phyloP scores from a whole-genome alignment of 805 yeast species.

The Candida multigemmis region DNA sequence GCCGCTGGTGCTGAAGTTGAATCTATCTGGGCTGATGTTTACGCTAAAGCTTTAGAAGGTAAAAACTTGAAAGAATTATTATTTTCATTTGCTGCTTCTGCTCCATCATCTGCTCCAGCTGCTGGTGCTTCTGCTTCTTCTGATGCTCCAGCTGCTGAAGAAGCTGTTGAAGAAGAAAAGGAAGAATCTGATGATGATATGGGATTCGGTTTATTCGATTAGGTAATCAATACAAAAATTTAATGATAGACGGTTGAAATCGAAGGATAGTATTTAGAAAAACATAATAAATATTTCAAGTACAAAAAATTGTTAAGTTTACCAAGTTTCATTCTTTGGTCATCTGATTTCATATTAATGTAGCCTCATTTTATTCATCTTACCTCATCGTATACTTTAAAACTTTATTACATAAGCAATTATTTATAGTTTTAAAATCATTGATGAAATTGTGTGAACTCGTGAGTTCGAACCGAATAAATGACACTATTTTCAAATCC shows the following conservation, averaged over 20 bases:
- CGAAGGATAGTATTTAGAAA: too few relatives aligned
- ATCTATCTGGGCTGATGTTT: constrained; percentile 77
- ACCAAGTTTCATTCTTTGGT: too few relatives aligned
- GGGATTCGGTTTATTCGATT: constrained; percentile 98
- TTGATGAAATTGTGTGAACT: too few relatives aligned
- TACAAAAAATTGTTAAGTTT: too few relatives aligned
- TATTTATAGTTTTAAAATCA: too few relatives aligned
- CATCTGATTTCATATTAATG: too few relatives aligned
- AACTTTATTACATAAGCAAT: too few relatives aligned
- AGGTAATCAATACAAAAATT: constrained; percentile 20
- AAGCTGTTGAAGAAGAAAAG: constrained; percentile 56
- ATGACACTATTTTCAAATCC: too few relatives aligned
- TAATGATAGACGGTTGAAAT: background rate
- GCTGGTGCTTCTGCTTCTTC: constrained; percentile 24
- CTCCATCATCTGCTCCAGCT: constrained; percentile 30
- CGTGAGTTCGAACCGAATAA: too few relatives aligned
- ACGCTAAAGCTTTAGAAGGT: constrained; percentile 81
- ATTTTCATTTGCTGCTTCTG: constrained; percentile 42
- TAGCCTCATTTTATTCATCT: too few relatives aligned
- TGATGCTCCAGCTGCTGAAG: constrained; percentile 46
- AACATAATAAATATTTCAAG: too few relatives aligned
- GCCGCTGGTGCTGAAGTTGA: constrained; percentile 84
- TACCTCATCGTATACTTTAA: too few relatives aligned
- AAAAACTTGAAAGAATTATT: constrained; percentile 76
- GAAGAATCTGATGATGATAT: constrained; percentile 68